Base-by-base conservation (phyloP, 106 monocot genomes). In the Dioscorea alata region DNA sequence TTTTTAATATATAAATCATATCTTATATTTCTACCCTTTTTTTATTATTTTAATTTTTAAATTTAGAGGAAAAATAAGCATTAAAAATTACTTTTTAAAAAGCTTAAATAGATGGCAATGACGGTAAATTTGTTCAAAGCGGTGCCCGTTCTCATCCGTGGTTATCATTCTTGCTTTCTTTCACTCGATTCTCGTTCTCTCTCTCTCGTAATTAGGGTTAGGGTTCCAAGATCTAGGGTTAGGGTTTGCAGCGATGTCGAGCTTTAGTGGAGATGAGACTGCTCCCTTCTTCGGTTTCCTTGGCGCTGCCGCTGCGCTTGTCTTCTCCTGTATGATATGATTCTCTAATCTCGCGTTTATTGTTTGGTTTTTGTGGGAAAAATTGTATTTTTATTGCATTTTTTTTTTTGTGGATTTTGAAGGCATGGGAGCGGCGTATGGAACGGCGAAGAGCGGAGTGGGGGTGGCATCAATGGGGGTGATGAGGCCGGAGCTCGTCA, bases 291-390 rank as follows among this genome's bases (percentile, higher is more conserved):
- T 82, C 69, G 82, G 81, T 20, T 82, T 76, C 68, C 81, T 76
- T 20, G 79, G 79, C 62, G 79, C 79, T 49, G 79, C 79, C 1
- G 79, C 79, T 4, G 79, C 79, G 8, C 79, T 81, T 54, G 81
- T 81, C 72, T 81, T 81, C 76, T 81, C 81, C 49, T 81, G 81
- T 81, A 73, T n/a, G n/a, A n/a, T n/a, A n/a, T n/a, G n/a, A n/a
- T n/a, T n/a, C 8, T 60, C 68, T n/a, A 20, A 13, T 33, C 33
- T 21, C 32, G 33, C 33, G 12, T 4, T 1, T 16, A 1, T 33
- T 12, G 33, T 10, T 3, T 22, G 17, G 8, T 20, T 18, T 50
- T 42, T 6, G 9, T 24, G 6, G 63, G 8, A 31, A 31, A 25
- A 28, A 1, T 28, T 28, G 28, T 28, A 28, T 31, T 33, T 61